Evolutionary conservation across 2,329 filamentous ascomycete genomes (phyloP).

Genomic region (Sporothrix pallida): DNA sequence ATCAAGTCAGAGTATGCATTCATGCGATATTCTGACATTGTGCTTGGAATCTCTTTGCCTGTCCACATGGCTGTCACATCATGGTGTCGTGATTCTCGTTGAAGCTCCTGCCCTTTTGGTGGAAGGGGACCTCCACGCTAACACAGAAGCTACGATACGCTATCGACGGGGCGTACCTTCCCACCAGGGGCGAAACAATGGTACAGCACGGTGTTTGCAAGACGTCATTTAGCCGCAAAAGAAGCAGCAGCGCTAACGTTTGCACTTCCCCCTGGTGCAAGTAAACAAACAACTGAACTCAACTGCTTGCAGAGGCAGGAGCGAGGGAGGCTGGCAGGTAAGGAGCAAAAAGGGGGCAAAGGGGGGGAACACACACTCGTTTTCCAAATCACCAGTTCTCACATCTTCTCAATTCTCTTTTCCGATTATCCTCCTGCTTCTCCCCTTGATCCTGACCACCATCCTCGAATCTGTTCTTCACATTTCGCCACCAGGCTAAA

Average conservation of each 20-base stretch:
- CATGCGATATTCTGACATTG: not conserved
- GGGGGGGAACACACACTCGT: not conserved
- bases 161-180: constrained; percentile 31
- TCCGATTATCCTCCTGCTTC: not conserved
- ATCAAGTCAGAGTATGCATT: not conserved
- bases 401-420: not conserved
- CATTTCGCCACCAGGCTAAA: constrained; percentile 29
- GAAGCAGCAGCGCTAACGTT: not conserved
- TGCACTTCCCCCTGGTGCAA: not conserved
- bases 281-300: not conserved
- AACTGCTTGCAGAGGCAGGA: not conserved
- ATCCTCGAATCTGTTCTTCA: constrained; percentile 6
- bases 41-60: not conserved
- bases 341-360: not conserved
- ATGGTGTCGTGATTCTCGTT: not conserved
- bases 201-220: constrained; percentile 19
- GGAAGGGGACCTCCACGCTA: not conserved
- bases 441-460: constrained; percentile 14
- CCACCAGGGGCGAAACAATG: constrained; percentile 8
- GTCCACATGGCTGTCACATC: not conserved
- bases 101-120: not conserved
- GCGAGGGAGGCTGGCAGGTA: not conserved
- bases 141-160: constrained; percentile 24
- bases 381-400: not conserved
- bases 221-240: not conserved